Conservation (phyloP, 1,139 yeast species). For the Geotrichum cucujoidarum region DNA sequence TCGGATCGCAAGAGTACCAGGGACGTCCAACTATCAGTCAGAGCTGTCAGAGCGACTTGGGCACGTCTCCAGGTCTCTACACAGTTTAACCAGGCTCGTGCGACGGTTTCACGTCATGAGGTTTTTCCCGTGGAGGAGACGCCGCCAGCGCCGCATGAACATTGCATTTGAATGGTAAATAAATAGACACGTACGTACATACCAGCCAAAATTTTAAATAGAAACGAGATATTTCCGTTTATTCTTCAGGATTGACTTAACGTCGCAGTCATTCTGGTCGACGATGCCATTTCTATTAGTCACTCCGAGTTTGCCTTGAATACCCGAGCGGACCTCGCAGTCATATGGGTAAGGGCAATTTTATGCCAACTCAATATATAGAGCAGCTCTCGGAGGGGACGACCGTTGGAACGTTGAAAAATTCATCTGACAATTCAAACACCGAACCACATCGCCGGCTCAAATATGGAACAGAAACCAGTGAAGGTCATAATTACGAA, state of each 20-base stretch:
- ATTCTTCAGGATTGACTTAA: too few species aligned
- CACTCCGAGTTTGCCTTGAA: too few species aligned
- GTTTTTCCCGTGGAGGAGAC: slow-evolving; percentile 13
- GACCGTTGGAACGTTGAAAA: too few species aligned
- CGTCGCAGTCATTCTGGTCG: too few species aligned
- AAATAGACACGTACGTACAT: not conserved
- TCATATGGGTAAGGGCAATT: too few species aligned
- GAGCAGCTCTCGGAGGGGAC: too few species aligned
- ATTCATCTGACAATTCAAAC: too few species aligned
- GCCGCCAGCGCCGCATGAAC: slow-evolving; percentile 7
- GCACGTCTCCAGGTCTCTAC: slow-evolving; percentile 1
- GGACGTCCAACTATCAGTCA: slow-evolving; percentile 1
- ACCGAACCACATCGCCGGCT: too few species aligned
- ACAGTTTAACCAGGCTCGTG: slow-evolving; percentile 6
- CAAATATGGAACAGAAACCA: slow-evolving; percentile 13
- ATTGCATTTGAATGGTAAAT: slow-evolving; percentile 14
- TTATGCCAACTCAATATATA: too few species aligned
- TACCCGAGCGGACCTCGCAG: too few species aligned
- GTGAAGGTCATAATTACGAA: slow-evolving; percentile 32
- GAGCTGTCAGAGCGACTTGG: not conserved
- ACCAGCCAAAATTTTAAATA: not conserved
- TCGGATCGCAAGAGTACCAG: slow-evolving; percentile 3
- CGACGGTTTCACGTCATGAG: slow-evolving; percentile 10
- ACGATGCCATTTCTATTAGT: too few species aligned
- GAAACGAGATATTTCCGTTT: too few species aligned